Evolutionary conservation across 306 rosid species (phyloP), one percentile per base, ranked within the genome.

Genomic region (Inga leiocalycina): DNA sequence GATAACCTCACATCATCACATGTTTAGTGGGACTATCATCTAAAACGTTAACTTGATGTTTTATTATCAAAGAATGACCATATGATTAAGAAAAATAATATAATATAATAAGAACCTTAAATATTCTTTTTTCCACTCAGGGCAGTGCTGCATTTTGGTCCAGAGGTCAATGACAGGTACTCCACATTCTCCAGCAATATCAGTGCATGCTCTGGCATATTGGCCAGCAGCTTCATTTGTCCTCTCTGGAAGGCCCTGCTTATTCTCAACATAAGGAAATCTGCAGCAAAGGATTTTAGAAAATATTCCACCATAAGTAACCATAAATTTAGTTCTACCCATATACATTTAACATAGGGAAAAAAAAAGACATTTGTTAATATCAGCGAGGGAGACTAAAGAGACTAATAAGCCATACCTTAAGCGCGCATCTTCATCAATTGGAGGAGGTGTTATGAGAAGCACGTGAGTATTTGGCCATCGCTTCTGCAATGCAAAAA

Each of bases 361-460:
- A 12, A 43, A 52, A 6, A 67, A 74, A 27, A 27, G 30, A 27
- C 30, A 43, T 8, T 37, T 9, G 9, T 14, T 57, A 49, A 35
- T 56, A 77, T 37, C 64, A 75, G 17, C 54, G 19, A 77, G 34
- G 71, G 51, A 9, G 75, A 64, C 59, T 24, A 19, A 78, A 84
- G 66, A 77, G 15, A 11, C 75, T 61, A 71, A 59, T 45, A 34
- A 83, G 56, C 39, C 79, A 74, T 91, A 92, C 98, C 86, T 78
- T 37, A 93, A 87, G 45, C 97, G 92, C 35, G 83, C 93, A 4
- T 89, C 95, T 86, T 92, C 97, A 88, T 92, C 94, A 17, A 94
- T 91, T 52, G 98, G 98, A 56, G 98, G 98, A 45, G 98, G 98
- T 39, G 97, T 92, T 75, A 94, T 87, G 22, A 92, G 93, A 67